Evolutionary conservation across 148 eudicot genomes (phyloP), one percentile per base, ranked within the genome.

Genomic region (Tetragonia tetragonoides): DNA sequence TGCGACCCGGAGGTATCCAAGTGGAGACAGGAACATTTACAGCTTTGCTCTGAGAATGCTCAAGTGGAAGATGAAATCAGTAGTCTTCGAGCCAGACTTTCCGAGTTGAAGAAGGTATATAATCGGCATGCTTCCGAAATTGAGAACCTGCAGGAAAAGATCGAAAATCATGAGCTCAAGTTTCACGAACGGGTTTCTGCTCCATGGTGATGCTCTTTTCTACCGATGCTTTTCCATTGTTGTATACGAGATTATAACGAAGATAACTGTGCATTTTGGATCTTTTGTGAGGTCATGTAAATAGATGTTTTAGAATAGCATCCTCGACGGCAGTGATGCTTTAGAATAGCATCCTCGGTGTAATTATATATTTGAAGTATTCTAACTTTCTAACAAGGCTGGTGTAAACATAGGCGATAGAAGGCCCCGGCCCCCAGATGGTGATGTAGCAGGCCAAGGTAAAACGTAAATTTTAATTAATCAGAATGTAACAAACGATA

Each of bases 151-250:
- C 68, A 77, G 70, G 68, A 75, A 0, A 76, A 86, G 62, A 86
- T 87, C 2, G 82, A 79, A 78, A 74, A 47, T 39, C 78, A 81
- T 62, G 89, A 87, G 74, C 78, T 75, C 21, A 80, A 68, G 80
- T 90, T 88, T 74, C 83, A 78, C 78, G 85, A 87, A 74, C 82
- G 72, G 80, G 91, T 84, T 56, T 70, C 81, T 75, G 88, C 89
- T 53, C 86, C 93, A 5, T 88, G 91, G 91, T 88, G 78, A 78
- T 79, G 4, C 76, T 17, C 60, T 14, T 53, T 53, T 0, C 51
- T 46, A 46, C 9, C 51, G 7, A 20, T 5, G 4, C 24, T 47
- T 6, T 7, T 37, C 23, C 1, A 0, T 37, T 24, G 61, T 73
- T 7, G 14, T 63, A 38, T 21, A 4, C 18, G 4, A 2, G 28